These are phyloP conservation scores for Clausena lansium DNA, from an alignment of 345 rosid genomes.

Conservation along the genomic window DNA sequence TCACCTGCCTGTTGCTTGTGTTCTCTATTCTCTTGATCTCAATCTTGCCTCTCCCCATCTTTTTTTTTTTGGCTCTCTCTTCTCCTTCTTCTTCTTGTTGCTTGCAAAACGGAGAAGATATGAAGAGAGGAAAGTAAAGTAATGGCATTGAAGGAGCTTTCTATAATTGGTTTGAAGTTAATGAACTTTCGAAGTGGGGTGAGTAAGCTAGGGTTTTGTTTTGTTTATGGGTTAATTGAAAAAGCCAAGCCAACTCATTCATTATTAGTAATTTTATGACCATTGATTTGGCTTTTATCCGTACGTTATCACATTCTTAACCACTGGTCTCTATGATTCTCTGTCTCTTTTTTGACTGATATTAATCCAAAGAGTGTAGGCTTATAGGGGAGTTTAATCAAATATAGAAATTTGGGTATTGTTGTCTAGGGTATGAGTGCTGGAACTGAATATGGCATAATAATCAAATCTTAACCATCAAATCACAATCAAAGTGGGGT, in stretches of 20 bases:
- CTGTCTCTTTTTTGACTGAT: background rate
- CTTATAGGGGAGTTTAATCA: background rate
- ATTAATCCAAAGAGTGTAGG: background rate
- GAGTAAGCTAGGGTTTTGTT: constrained; percentile 44
- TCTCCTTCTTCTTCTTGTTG: background rate
- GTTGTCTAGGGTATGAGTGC: constrained; percentile 10
- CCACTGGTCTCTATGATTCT: constrained; percentile 27
- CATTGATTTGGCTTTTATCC: constrained; percentile 19
- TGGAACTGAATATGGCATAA: constrained; percentile 9
- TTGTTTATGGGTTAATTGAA: constrained; percentile 41
- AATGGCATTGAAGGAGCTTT: constrained; percentile 7
- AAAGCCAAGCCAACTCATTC: constrained; percentile 34
- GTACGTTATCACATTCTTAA: constrained; percentile 32
- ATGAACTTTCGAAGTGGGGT: constrained; percentile 48
- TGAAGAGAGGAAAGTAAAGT: constrained; percentile 18
- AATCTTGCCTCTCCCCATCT: constrained; percentile 79
- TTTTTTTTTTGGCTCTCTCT: no score
- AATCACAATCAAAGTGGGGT: constrained; percentile 13
- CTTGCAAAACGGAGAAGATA: constrained; percentile 15
- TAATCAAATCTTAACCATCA: constrained; percentile 17
- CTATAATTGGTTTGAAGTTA: constrained; percentile 47
- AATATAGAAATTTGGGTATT: background rate
- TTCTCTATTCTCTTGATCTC: constrained; percentile 86
- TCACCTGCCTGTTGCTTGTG: constrained; percentile 68
- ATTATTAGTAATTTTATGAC: constrained; percentile 10